Evolutionary conservation across 371 early-diverging fungal genomes (phyloP).

Genomic region (Mycotypha africana): DNA sequence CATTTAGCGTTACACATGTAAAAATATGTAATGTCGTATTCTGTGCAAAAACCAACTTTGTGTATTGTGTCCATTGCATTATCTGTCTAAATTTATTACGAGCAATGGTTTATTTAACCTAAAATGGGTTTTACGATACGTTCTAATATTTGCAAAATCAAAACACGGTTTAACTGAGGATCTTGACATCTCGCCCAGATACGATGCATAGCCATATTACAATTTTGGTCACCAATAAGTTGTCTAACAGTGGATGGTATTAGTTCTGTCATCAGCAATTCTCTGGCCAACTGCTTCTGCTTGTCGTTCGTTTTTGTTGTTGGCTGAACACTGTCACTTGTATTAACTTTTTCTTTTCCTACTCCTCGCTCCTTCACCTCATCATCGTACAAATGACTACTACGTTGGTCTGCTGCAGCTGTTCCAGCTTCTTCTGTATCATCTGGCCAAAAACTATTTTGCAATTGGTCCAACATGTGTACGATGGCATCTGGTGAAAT

Average conservation of each 20-base stretch:
- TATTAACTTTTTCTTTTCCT: slow-evolving; percentile 1
- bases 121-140: slow-evolving; percentile 36
- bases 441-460: slow-evolving; percentile 33
- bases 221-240: slow-evolving; percentile 44
- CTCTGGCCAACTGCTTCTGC: slow-evolving; percentile 22
- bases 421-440: too few relatives aligned
- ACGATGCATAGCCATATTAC: slow-evolving; percentile 41
- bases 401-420: too few relatives aligned
- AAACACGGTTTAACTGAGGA: slow-evolving; percentile 30
- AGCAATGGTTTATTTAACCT: slow-evolving; percentile 27
- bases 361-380: slow-evolving; percentile 22
- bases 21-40: too few relatives aligned
- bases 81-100: too few relatives aligned
- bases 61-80: too few relatives aligned
- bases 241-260: slow-evolving; percentile 39
- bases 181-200: slow-evolving; percentile 39
- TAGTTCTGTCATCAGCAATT: slow-evolving; percentile 23
- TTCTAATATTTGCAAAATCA: slow-evolving; percentile 39
- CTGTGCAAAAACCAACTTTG: too few relatives aligned
- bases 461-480: slow-evolving; percentile 10
- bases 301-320: slow-evolving; percentile 33
- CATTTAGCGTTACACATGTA: too few relatives aligned
- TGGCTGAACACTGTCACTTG: too few relatives aligned
- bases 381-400: too few relatives aligned
- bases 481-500: slow-evolving; percentile 29